These are phyloP conservation scores for Dictyostelium discoideum DNA, from an alignment of 78 protist species.

Conservation along the genomic window DNA sequence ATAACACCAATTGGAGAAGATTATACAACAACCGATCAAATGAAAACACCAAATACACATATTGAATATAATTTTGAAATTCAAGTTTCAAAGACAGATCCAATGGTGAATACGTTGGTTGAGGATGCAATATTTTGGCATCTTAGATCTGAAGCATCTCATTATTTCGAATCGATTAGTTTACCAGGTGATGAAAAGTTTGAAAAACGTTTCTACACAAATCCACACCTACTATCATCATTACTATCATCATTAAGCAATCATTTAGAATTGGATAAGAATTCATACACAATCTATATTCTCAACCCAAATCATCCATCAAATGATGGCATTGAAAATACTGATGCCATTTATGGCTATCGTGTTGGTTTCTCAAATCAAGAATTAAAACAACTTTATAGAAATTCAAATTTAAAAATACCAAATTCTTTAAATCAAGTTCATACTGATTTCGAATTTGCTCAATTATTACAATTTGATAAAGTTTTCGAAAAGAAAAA, in stretches of 20 bases:
- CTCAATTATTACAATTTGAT: neutral
- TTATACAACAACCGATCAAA: neutral
- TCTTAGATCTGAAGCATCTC: slow-evolving; percentile 18
- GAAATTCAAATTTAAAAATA: neutral
- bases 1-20: slow-evolving; percentile 68
- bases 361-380: slow-evolving; percentile 58
- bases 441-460: neutral
- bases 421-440: neutral
- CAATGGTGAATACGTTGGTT: slow-evolving; percentile 43
- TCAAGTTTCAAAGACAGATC: slow-evolving; percentile 58
- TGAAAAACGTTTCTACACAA: slow-evolving; percentile 22
- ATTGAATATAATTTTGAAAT: slow-evolving; percentile 63
- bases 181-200: neutral
- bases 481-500: neutral
- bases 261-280: neutral
- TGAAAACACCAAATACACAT: slow-evolving; percentile 52
- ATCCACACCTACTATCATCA: slow-evolving; percentile 42
- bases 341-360: slow-evolving; percentile 50
- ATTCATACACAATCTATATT: slow-evolving; percentile 39
- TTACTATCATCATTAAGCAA: slow-evolving; percentile 34
- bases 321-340: neutral
- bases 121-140: slow-evolving; percentile 76
- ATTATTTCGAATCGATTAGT: neutral
- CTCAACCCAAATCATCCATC: slow-evolving; percentile 67
- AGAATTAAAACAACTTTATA: slow-evolving; percentile 21